Base-by-base conservation (phyloP, 23 red algal species). In the Rhodosorus marinus region DNA sequence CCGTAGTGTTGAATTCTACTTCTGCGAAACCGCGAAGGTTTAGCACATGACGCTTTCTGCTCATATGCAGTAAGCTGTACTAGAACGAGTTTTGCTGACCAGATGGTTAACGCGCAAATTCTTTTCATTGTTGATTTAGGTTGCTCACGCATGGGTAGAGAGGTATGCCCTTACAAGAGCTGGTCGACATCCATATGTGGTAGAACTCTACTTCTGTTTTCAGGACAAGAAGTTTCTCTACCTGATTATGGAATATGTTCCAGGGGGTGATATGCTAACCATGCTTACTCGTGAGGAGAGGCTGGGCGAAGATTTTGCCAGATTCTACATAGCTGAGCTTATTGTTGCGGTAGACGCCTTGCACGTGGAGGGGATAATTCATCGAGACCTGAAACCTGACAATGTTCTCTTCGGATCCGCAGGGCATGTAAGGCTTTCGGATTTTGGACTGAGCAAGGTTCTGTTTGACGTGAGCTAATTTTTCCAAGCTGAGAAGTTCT, bases 351-450 rank as follows among this genome's bases (percentile, higher is more conserved):
- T 98, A 50, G 78, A 85, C 47, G 67, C 64, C 21, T 42, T 98
- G 40, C 90, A 98, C 33, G 30, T 66, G 14, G 64, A 72, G 0
- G 90, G 90, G 5, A 71, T 86, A 42, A 98, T 82, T 9, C 90
- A 98, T 63, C 77, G 90, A 19, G 90, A 98, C 35, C 80, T 98
- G 66, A 98, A 98, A 35, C 90, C 90, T 0, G 90, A 98, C 46
- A 98, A 98, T 57, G 72, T 98, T 29, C 49, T 98, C 30, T 77
- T 98, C 52, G 78, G 62, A 9, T 58, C 54, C 33, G 51, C 66
- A 8, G 90, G 90, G 3, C 90, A 98, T 55, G 71, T 85, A 27
- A 66, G 81, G 35, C 56, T 98, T 19, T 71, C 70, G 29, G 90
- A 98, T 52, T 98, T 98, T 75, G 90, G 90, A 15, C 61, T 98